Base-by-base conservation (phyloP, 768 basidiomycete genomes). In the Coprinellus micaceus region DNA sequence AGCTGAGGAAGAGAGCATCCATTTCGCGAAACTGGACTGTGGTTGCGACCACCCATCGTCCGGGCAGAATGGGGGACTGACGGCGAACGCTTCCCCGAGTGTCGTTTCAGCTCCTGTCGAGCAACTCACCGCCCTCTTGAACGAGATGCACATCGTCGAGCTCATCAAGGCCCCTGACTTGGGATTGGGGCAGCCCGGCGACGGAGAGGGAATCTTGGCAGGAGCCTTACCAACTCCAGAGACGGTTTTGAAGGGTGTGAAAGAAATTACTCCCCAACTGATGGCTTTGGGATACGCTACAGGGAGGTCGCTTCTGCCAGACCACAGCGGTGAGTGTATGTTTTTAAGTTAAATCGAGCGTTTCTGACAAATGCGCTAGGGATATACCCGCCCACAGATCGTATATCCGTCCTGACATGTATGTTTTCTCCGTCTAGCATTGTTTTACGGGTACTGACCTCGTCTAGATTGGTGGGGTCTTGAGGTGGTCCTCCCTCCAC, bases 401-500 rank as follows among this genome's bases (percentile, higher is more conserved):
- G 91, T 47, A 81, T 93, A 67, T 90, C 88, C 11, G 79, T 88
- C 22, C 71, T 93, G 25, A 91, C 90, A 13, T 93, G 90, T 91
- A 67, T 66, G 87, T 70, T 7, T 41, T 45, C 37, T 53, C 53
- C 1, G 21, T 43, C 24, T 25, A 5, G 22, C 21, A 33, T 46
- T 17, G 17, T 29, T 21, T 19, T 28, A 55, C 52, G 43, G 47
- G 29, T 57, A 40, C 15, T 46, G 56, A 46, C 46, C 41, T 55
- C 22, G 56, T 22, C 59, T 25, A 93, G 91, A 93, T 69, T 94
- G 92, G 92, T 95, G 92, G 92, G 92, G 92, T 13, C 74, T 91
- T 12, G 92, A 95, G 65, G 54, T 94, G 0, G 77, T 84, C 33
- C 75, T 95, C 25, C 92, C 93, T 3, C 80, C 85, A 19, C 81